Evolutionary conservation across 1,284 basidiomycete species (phyloP), one percentile per base, ranked within the genome.

Genomic region (Heterobasidion occidentale): DNA sequence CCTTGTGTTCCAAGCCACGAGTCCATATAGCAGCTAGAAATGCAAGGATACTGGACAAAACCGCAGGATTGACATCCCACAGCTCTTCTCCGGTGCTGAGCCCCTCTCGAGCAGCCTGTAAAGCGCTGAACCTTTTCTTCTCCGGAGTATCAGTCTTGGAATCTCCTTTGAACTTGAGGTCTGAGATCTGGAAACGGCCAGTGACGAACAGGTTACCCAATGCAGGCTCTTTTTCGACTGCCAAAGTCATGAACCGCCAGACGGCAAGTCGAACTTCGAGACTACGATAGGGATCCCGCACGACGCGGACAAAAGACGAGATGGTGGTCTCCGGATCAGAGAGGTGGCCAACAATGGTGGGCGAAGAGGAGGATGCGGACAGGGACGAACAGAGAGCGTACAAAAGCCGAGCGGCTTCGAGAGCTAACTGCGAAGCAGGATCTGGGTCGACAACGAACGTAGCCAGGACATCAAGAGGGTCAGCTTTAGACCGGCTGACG

Each of bases 201-300:
- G 83, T 84, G 53, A 93, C 83, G 57, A 96, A 87, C 15, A 97
- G 76, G 48, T 83, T 81, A 0, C 92, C 92, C 6, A 97, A 77
- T 0, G 94, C 92, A 1, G 94, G 93, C 65, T 96, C 93, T 56
- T 86, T 88, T 60, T 92, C 86, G 19, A 94, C 84, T 3, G 92
- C 86, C 12, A 91, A 77, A 0, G 88, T 77, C 33, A 96, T 83
- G 63, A 97, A 88, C 58, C 79, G 81, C 93, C 94, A 97, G 1
- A 91, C 81, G 0, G 86, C 80, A 47, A 83, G 83, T 7, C 90
- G 83, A 35, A 92, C 75, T 3, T 76, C 66, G 9, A 83, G 74
- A 47, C 90, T 86, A 46, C 88, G 83, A 62, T 86, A 90, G 0
- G 86, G 85, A 64, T 88, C 81, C 53, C 83, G 79, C 6, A 86